Base-by-base conservation (phyloP, 768 basidiomycete genomes). In the Leccinum uliginosum region DNA sequence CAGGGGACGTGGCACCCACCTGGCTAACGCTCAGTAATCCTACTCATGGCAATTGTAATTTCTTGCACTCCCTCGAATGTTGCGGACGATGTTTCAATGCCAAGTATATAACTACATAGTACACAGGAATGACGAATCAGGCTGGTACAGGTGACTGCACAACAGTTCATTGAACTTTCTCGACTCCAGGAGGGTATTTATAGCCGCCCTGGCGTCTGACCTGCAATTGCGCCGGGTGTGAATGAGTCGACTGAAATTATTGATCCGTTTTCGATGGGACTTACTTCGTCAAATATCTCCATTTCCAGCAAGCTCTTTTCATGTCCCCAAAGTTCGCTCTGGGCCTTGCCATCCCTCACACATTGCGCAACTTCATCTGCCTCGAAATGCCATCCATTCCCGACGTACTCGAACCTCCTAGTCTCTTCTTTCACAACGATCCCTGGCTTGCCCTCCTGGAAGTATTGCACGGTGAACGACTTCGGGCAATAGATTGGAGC, bases 321-420 rank as follows among this genome's bases (percentile, higher is more conserved):
- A 62, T 87, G 87, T 1, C 84, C 80, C 89, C 91, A 93, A 30
- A 83, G 63, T 4, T 76, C 76, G 64, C 90, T 91, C 72, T 93
- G 84, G 24, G 74, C 73, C 76, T 86, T 89, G 3, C 87, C 87
- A 52, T 86, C 86, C 38, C 83, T 72, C 21, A 92, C 75, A 65
- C 87, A 90, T 49, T 89, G 73, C 17, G 89, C 92, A 11, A 92
- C 91, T 58, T 94, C 91, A 64, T 95, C 93, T 3, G 92, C 91
- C 71, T 94, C 82, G 71, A 86, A 95, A 69, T 91, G 83, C 87
- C 83, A 90, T 8, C 91, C 93, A 32, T 75, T 76, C 10, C 89
- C 90, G 4, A 78, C 72, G 64, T 86, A 85, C 43, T 82, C 76
- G 59, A 87, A 83, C 26, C 64, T 69, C 56, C 71, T 78, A 47